Percentiles rank a stretch among this genome's conserved stretches.
These are phyloP conservation scores for Zostera marina DNA, from an alignment of 116 monocot genomes.

Conservation along the genomic window DNA sequence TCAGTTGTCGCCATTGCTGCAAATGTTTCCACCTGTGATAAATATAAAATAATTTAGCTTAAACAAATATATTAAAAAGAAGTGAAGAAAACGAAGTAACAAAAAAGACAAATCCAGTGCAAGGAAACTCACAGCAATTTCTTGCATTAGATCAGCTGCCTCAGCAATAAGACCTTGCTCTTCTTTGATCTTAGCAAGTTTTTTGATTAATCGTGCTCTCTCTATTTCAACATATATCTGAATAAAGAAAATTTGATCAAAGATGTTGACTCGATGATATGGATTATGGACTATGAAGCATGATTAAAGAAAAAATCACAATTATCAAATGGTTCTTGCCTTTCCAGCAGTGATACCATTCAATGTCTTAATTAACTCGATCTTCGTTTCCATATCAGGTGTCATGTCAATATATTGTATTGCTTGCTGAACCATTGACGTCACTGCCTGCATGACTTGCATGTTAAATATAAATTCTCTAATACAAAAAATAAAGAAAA, in stretches of 20 bases:
- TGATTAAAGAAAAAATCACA: not conserved
- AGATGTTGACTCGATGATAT: not conserved
- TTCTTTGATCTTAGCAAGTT: constrained; percentile 95
- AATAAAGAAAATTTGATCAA: not conserved
- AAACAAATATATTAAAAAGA: not conserved
- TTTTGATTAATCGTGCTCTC: constrained; percentile 82
- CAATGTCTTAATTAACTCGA: constrained; percentile 89
- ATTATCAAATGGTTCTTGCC: constrained; percentile 17
- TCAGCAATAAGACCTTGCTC: constrained; percentile 90
- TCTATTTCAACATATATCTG: constrained; percentile 99
- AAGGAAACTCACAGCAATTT: constrained; percentile 66
- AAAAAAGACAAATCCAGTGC: not conserved
- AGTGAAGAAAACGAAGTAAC: not conserved
- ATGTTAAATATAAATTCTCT: not conserved
- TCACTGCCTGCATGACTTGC: constrained; percentile 93
- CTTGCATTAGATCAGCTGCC: constrained; percentile 99
- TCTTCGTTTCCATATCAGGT: constrained; percentile 71
- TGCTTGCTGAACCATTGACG: constrained; percentile 97
- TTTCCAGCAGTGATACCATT: constrained; percentile 94
- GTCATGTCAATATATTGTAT: constrained; percentile 93
- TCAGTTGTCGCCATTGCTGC: constrained; percentile 99
- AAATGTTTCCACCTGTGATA: constrained; percentile 87
- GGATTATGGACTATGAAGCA: no score
- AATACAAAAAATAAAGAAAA: not conserved
- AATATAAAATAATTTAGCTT: not conserved